Evolutionary conservation across 1,284 basidiomycete genomes (phyloP).

Genomic region (Singerocomus inundabilis): DNA sequence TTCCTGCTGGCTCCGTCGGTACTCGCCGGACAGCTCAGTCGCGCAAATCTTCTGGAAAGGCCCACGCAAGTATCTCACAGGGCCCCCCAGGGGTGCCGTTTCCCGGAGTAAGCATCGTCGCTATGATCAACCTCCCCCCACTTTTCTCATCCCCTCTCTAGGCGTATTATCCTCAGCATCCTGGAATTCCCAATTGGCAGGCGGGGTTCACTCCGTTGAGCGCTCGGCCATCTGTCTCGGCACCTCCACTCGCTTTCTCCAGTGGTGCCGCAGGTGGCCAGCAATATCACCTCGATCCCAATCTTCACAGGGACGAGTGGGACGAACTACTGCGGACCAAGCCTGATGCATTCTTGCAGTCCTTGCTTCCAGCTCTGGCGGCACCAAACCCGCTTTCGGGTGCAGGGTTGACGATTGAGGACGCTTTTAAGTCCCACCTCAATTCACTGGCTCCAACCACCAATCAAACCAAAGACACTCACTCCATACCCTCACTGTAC

Average conservation of each 20-base stretch:
- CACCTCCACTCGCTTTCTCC: conserved; percentile 34
- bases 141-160: conserved; percentile 12
- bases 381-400: conserved; percentile 57
- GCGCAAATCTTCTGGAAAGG: conserved; percentile 39
- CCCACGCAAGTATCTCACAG: conserved; percentile 18
- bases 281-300: conserved; percentile 48
- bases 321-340: conserved; percentile 50
- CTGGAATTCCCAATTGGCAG: conserved; percentile 34
- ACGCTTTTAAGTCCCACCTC: conserved; percentile 70
- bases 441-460: conserved; percentile 50
- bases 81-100: conserved; percentile 30
- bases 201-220: conserved; percentile 24
- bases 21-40: conserved; percentile 33
- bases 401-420: conserved; percentile 59
- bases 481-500: conserved; percentile 63
- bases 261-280: conserved; percentile 25
- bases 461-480: conserved; percentile 40
- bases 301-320: conserved; percentile 60
- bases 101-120: conserved; percentile 24
- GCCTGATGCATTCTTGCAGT: conserved; percentile 52
- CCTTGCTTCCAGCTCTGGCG: conserved; percentile 52
- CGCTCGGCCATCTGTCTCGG: conserved; percentile 33
- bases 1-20: conserved; percentile 52
- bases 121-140: neutral
- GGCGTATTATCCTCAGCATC: conserved; percentile 36